phyloP scores from a whole-genome alignment of 169 alveolate genomes.

The Perkinsus olseni region DNA sequence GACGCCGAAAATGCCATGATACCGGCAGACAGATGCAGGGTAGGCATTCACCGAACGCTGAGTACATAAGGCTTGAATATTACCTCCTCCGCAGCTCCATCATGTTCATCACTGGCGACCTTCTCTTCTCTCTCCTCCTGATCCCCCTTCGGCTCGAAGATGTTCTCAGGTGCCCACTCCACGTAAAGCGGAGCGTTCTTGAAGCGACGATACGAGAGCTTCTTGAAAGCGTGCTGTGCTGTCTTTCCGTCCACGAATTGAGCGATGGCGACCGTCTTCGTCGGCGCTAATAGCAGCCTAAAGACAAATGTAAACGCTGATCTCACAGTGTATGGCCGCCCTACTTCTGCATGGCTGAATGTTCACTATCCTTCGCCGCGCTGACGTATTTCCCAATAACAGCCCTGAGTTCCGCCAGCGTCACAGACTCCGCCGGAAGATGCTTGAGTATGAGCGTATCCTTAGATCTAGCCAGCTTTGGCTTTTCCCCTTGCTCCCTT shows the following conservation, averaged over 20 bases:
- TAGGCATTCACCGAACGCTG: too few relatives aligned
- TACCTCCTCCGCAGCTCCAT: not conserved
- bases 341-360: constrained; percentile 10
- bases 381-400: not conserved
- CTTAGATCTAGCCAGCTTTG: constrained; percentile 11
- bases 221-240: constrained; percentile 74
- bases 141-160: constrained; percentile 26
- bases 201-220: constrained; percentile 65
- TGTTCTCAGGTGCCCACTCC: constrained; percentile 80
- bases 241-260: constrained; percentile 59
- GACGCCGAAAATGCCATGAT: too few relatives aligned
- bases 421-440: constrained; percentile 38
- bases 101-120: constrained; percentile 6
- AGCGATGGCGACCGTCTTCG: constrained; percentile 73
- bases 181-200: constrained; percentile 71
- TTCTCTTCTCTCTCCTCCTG: not conserved
- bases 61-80: too few relatives aligned
- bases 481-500: not conserved
- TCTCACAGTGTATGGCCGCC: not conserved
- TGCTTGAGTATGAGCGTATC: constrained; percentile 48
- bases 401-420: constrained; percentile 21
- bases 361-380: not conserved
- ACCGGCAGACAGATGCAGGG: too few relatives aligned
- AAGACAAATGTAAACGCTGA: constrained; percentile 44
- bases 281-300: constrained; percentile 72